phyloP scores from a whole-genome alignment of 345 rosid genomes.

The Hibiscus tridactylites region DNA sequence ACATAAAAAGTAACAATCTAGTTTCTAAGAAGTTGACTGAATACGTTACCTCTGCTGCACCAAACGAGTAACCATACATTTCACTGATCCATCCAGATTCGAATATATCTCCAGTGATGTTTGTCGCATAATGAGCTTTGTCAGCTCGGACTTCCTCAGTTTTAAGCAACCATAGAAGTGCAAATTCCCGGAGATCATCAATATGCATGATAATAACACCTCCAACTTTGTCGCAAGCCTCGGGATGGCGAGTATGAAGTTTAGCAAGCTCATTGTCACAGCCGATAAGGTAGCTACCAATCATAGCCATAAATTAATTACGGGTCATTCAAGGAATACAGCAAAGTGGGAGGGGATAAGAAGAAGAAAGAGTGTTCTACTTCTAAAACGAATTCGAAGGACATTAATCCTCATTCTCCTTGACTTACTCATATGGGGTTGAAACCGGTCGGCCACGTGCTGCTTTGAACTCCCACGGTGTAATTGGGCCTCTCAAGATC shows the following conservation, averaged over 20 bases:
- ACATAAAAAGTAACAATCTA: not conserved
- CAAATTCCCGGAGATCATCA: constrained; percentile 83
- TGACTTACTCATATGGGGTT: constrained; percentile 89
- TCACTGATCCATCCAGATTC: constrained; percentile 97
- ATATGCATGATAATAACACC: constrained; percentile 97
- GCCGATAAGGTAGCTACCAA: constrained; percentile 81
- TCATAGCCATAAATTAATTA: constrained; percentile 11
- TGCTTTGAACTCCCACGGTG: constrained; percentile 96
- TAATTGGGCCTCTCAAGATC: constrained; percentile 91
- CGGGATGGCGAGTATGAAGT: constrained; percentile 89
- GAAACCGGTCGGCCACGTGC: constrained; percentile 92
- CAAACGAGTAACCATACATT: constrained; percentile 98
- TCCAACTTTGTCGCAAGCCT: constrained; percentile 95
- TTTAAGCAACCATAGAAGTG: constrained; percentile 90
- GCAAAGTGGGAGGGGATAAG: not conserved
- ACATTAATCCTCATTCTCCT: not conserved
- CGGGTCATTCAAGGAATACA: not conserved
- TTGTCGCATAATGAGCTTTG: constrained; percentile 80
- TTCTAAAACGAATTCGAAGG: not conserved
- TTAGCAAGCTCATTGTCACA: constrained; percentile 89
- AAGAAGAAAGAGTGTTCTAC: not conserved
- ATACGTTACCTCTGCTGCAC: constrained; percentile 89
- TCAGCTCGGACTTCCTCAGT: constrained; percentile 96
- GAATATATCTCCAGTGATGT: constrained; percentile 86
- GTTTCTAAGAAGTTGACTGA: not conserved